Percentiles rank a stretch among this genome's conserved stretches.
Evolutionary conservation across 352 stramenopile genomes (phyloP).

Genomic region (Pythium dissotocum): DNA sequence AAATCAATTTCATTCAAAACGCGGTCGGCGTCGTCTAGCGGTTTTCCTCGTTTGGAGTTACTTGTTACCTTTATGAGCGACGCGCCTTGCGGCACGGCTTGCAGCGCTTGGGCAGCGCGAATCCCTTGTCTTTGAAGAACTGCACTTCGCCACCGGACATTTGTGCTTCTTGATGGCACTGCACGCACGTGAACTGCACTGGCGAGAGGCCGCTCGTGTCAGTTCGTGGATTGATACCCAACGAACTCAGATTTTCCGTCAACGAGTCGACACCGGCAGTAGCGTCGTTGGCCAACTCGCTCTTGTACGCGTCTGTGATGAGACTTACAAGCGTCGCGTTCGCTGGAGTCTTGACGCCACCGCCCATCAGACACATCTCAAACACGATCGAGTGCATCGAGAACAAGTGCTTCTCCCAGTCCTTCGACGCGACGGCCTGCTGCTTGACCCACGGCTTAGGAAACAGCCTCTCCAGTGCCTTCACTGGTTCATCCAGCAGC

Average conservation of each 20-base stretch:
- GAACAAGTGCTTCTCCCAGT: slow-evolving; percentile 3
- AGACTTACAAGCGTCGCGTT: neutral
- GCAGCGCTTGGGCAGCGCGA: neutral
- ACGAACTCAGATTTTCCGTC: neutral
- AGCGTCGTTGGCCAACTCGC: neutral
- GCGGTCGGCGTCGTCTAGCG: too few relatives aligned
- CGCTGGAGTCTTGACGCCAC: neutral
- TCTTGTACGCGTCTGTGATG: neutral
- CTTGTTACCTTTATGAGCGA: neutral
- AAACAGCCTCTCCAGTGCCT: neutral
- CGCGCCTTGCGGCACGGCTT: neutral
- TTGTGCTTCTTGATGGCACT: neutral
- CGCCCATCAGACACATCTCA: neutral
- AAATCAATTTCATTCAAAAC: too few relatives aligned
- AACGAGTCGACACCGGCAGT: neutral
- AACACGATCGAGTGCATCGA: neutral
- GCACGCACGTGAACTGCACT: neutral
- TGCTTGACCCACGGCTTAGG: neutral
- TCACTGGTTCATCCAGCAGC: neutral
- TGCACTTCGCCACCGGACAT: neutral
- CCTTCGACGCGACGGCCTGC: neutral
- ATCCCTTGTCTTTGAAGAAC: neutral
- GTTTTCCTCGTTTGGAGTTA: too few relatives aligned
- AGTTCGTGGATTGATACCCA: neutral
- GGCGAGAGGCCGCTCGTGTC: neutral